These are phyloP conservation scores for Escovopsis sp. DNA, from an alignment of 2,329 filamentous ascomycete species.

Conservation along the genomic window DNA sequence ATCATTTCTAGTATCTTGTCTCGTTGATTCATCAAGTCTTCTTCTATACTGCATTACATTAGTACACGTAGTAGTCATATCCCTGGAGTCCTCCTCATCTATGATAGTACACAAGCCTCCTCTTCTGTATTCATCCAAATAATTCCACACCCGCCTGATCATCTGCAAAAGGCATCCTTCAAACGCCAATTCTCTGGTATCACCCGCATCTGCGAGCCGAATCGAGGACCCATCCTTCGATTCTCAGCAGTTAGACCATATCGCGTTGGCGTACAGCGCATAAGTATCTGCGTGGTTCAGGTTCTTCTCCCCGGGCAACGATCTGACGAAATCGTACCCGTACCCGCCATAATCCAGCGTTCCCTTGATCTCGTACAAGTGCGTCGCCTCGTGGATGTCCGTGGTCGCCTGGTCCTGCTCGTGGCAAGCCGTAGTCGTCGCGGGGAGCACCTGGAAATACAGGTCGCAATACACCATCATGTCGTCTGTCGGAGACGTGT, in stretches of 20 bases:
- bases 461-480: slow-evolving; percentile 47
- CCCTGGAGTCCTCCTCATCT: too few relatives aligned
- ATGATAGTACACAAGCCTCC: too few relatives aligned
- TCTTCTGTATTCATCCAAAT: too few relatives aligned
- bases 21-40: too few relatives aligned
- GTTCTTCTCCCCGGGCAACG: slow-evolving; percentile 33
- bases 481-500: slow-evolving; percentile 39
- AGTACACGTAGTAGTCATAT: too few relatives aligned
- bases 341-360: slow-evolving; percentile 47
- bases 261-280: slow-evolving; percentile 23
- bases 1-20: too few relatives aligned
- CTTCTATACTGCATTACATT: too few relatives aligned
- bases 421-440: slow-evolving; percentile 38
- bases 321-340: slow-evolving; percentile 33
- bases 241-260: slow-evolving; percentile 24
- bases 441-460: slow-evolving; percentile 41
- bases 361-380: slow-evolving; percentile 40
- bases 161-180: too few relatives aligned
- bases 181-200: too few relatives aligned
- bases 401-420: slow-evolving; percentile 52
- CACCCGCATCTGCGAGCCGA: too few relatives aligned
- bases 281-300: slow-evolving; percentile 52
- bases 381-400: slow-evolving; percentile 50
- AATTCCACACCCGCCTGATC: too few relatives aligned
- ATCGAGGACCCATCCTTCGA: too few relatives aligned